A percentile compares a stretch with the other conserved stretches of the same genome.
Evolutionary conservation across 1,284 basidiomycete genomes (phyloP).

Genomic region (Apiotrichum akiyoshidainum): DNA sequence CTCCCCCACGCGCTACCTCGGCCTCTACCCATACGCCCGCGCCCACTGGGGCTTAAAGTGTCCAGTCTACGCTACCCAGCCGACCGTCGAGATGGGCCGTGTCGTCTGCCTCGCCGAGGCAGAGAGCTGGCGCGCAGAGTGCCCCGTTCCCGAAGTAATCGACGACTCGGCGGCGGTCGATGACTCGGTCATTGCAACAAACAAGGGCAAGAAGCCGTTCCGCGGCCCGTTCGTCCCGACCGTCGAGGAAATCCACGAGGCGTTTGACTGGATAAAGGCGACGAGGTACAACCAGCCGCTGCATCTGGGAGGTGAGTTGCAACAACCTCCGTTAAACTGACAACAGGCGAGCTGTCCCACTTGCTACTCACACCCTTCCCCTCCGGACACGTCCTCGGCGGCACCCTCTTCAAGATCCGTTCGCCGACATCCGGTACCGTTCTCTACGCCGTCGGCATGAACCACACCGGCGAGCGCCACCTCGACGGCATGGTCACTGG

Average conservation of each 20-base stretch:
- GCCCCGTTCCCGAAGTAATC: slow-evolving; percentile 55
- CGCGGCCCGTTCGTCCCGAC: slow-evolving; percentile 57
- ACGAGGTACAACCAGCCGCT: slow-evolving; percentile 93
- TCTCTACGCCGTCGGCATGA: slow-evolving; percentile 91
- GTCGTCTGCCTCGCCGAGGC: slow-evolving; percentile 81
- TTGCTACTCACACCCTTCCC: slow-evolving; percentile 94
- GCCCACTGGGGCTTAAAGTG: slow-evolving; percentile 83
- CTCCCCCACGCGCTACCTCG: slow-evolving; percentile 82
- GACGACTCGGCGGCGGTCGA: slow-evolving; percentile 21
- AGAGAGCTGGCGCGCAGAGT: slow-evolving; percentile 72
- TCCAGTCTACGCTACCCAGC: slow-evolving; percentile 92
- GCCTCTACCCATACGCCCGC: slow-evolving; percentile 86
- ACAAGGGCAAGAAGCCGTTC: slow-evolving; percentile 39
- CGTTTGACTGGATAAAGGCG: slow-evolving; percentile 88
- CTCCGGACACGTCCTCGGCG: slow-evolving; percentile 92
- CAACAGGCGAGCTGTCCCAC: slow-evolving; percentile 45
- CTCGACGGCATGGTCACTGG: slow-evolving; percentile 80
- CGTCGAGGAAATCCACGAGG: slow-evolving; percentile 81
- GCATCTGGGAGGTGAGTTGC: slow-evolving; percentile 75
- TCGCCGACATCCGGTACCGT: slow-evolving; percentile 95
- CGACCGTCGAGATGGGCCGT: slow-evolving; percentile 92
- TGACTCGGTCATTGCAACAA: background rate
- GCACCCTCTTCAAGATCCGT: slow-evolving; percentile 97
- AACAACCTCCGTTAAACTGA: slow-evolving; percentile 1
- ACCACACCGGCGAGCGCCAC: slow-evolving; percentile 95